Percentiles rank a stretch among this genome's conserved stretches.
phyloP scores from a whole-genome alignment of 768 basidiomycete species.

The Guyanaporus albipodus region DNA sequence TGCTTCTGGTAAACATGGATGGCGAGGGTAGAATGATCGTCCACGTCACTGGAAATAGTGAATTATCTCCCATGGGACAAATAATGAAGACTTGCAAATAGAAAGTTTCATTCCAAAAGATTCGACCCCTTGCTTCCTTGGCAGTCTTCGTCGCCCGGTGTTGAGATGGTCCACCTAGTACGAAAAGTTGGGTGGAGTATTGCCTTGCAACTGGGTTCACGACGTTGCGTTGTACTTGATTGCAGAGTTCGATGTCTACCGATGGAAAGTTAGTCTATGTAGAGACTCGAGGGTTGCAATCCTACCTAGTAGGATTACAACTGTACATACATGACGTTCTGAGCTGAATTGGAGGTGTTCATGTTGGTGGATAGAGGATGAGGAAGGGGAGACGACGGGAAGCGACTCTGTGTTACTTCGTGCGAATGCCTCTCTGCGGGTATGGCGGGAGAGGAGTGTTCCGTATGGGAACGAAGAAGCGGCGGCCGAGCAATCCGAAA shows the following conservation, averaged over 20 bases:
- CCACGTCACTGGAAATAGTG: slow-evolving; percentile 12
- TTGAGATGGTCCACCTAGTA: slow-evolving; percentile 5
- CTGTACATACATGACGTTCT: no score
- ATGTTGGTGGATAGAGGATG: no score
- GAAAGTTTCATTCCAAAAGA: slow-evolving; percentile 12
- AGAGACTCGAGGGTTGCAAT: neutral
- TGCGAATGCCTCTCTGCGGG: no score
- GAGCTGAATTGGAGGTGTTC: no score
- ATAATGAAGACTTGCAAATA: slow-evolving; percentile 13
- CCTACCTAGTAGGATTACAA: no score
- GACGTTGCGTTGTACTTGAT: slow-evolving; percentile 1
- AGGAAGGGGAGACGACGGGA: no score
- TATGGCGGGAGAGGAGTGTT: no score
- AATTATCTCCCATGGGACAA: neutral
- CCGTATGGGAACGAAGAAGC: no score
- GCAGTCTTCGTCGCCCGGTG: slow-evolving; percentile 13
- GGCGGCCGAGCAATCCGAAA: no score
- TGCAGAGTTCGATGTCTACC: slow-evolving; percentile 14
- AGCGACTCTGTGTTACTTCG: no score
- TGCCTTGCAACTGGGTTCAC: slow-evolving; percentile 6
- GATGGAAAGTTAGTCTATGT: neutral
- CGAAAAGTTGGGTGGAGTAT: slow-evolving; percentile 12
- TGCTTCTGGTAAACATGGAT: slow-evolving; percentile 13
- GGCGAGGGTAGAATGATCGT: slow-evolving; percentile 9
- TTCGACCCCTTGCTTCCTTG: slow-evolving; percentile 8